Base-by-base conservation (phyloP, 495 filamentous ascomycete genomes). In the Saxispiralis lemnorum region DNA sequence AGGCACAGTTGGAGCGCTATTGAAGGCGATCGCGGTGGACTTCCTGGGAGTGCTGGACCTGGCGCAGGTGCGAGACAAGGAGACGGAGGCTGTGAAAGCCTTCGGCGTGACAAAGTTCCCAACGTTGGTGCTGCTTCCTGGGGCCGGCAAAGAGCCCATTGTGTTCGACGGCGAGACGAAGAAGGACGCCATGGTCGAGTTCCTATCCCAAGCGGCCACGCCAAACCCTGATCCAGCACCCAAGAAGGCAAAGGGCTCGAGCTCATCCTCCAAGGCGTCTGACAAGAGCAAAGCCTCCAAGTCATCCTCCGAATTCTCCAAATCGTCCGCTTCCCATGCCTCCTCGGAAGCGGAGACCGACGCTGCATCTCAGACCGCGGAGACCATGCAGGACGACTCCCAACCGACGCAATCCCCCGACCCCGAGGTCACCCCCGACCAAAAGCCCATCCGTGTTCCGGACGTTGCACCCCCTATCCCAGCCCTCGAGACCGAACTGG, bases 21-120 rank as follows among this genome's bases (percentile, higher is more conserved):
- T 93, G 43, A 83, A 80, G 60, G 76, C 83, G 24, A 56, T 96
- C 18, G 88, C 92, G 1, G 81, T 93, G 46, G 92, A 96, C 48
- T 96, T 88, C 59, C 65, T 86, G n/a, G 87, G 77, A 21, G 72
- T 71, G 35, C 76, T 95, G 53, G 69, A 69, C 11, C 68, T 99
- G 44, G 86, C 80, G 17, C 88, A 96, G 61, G 75, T 93, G 33
- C 72, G 86, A 35, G 78, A 81, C 60, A 93, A 85, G 61, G 82
- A 95, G 61, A 62, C 68, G 21, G 70, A 69, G 42, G 69, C 81
- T 0, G 71, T 83, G 3, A 67, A 81, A 46, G 68, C 71, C 38
- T 95, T 92, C 46, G 81, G 78, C 40, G 66, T 96, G 16, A 65
- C 67, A 7, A 72, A 77, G 44, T 88, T 82, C 53, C 89, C 89